Base-by-base conservation (phyloP, 2,329 filamentous ascomycete species). In the Arthrinium phaeospermum region DNA sequence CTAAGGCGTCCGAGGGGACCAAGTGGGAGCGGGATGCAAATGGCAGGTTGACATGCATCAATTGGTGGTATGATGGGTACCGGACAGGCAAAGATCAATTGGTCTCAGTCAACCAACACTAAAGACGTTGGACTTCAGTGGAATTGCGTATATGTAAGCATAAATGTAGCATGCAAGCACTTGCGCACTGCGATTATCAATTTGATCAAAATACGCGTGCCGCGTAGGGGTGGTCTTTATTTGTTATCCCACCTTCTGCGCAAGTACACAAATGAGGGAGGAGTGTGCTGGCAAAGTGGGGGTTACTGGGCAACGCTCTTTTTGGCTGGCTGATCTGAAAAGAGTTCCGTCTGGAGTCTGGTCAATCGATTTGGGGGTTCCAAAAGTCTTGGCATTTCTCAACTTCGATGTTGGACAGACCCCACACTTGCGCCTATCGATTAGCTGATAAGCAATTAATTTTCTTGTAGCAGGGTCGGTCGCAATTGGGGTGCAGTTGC, bases 391-490 rank as follows among this genome's bases (percentile, higher is more conserved):
- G 51, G 51, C 51, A 34, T 47, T 47, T 22, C 46, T 41, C 8
- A 41, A 41, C 46, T 47, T n/a, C n/a, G 22, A 22, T 49, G 22
- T 10, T 49, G 46, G 30, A 10, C 19, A 57, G 51, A 57, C 53
- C 34, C 57, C 57, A 64, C 57, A 64, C 57, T 41, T 24, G 57
- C 34, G 57, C 57, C 34, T 41, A 64, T 64, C 57, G 57, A 64
- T 64, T 64, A 64, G 57, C 57, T 64, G 57, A 64, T 64, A 64
- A 64, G 57, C 57, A 64, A 64, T 41, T 64, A 64, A 64, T 64
- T 64, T 64, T 64, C 57, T 64, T 64, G 57, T 41, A 64, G 16
- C 13, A 37, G 53, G 57, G 57, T 64, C 34, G 3, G 30, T 61
- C 53, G 57, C 57, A 64, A 64, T 64, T 64, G 57, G n/a, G 30